Evolutionary conservation across 1,139 yeast species (phyloP).

Genomic region (Saccharomyces hybrid): DNA sequence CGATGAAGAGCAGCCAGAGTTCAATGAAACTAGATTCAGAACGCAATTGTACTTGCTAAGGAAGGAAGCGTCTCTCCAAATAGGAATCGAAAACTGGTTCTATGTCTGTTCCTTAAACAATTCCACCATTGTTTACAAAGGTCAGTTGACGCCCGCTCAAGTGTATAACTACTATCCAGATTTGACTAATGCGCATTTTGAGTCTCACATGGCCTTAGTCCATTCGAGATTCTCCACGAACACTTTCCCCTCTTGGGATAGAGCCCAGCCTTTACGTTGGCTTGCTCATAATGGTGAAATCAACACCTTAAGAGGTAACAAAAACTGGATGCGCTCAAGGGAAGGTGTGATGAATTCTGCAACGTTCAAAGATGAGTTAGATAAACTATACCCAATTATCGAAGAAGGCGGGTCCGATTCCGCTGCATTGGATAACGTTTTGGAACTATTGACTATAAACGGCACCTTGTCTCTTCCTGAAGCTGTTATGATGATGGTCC

Average conservation of each 20-base stretch:
- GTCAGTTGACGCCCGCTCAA: slow-evolving; percentile 94
- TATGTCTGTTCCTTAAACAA: slow-evolving; percentile 89
- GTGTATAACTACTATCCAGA: slow-evolving; percentile 94
- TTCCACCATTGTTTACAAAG: slow-evolving; percentile 91
- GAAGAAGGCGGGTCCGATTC: slow-evolving; percentile 99
- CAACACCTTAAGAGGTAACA: slow-evolving; percentile 93
- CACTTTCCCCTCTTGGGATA: slow-evolving; percentile 98
- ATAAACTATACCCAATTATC: slow-evolving; percentile 84
- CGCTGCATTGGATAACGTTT: slow-evolving; percentile 95
- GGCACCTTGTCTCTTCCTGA: slow-evolving; percentile 92
- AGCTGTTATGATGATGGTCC: slow-evolving; percentile 94
- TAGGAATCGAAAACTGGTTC: slow-evolving; percentile 95
- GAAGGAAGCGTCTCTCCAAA: slow-evolving; percentile 83
- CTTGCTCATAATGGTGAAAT: slow-evolving; percentile 99
- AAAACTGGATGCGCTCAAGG: slow-evolving; percentile 98
- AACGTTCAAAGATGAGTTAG: slow-evolving; percentile 86
- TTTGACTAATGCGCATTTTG: slow-evolving; percentile 82
- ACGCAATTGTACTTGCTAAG: slow-evolving; percentile 78
- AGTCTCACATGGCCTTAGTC: slow-evolving; percentile 92
- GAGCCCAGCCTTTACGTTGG: slow-evolving; percentile 97
- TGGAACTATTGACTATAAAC: slow-evolving; percentile 83
- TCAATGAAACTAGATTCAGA: slow-evolving; percentile 66
- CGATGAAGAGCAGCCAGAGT: slow-evolving; percentile 41
- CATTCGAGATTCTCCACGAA: slow-evolving; percentile 97
- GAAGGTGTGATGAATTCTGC: slow-evolving; percentile 92